These are phyloP conservation scores for Phytophthora pistaciae DNA, from an alignment of 352 stramenopile species.

Conservation along the genomic window DNA sequence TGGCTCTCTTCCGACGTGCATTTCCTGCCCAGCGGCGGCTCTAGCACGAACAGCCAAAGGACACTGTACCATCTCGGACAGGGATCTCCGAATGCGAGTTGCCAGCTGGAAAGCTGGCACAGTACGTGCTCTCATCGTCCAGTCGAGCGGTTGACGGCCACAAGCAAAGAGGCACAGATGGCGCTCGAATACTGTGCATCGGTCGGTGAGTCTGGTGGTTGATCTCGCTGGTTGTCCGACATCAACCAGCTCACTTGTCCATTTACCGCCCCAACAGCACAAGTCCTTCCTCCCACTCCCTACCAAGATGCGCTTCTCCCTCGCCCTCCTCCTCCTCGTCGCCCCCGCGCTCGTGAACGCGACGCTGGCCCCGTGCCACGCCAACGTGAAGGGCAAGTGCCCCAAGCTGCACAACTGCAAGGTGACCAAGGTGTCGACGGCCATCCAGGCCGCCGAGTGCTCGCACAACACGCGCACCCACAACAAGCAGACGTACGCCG, in stretches of 20 bases:
- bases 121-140: neutral
- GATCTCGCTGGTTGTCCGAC: neutral
- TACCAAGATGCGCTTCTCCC: slow-evolving; percentile 31
- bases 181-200: neutral
- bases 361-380: slow-evolving; percentile 29
- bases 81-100: neutral
- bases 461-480: slow-evolving; percentile 48
- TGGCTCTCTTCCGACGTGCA: neutral
- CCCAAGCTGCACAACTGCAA: slow-evolving; percentile 30
- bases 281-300: neutral
- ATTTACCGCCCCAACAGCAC: slow-evolving; percentile 14
- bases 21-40: neutral
- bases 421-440: slow-evolving; percentile 21
- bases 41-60: neutral
- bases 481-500: slow-evolving; percentile 39
- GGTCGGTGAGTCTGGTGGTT: neutral
- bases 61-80: neutral
- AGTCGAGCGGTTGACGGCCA: neutral
- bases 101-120: slow-evolving; percentile 6
- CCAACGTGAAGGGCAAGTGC: slow-evolving; percentile 37
- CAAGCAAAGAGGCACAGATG: neutral
- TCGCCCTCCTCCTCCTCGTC: slow-evolving; percentile 27
- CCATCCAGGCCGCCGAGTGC: slow-evolving; percentile 52
- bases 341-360: slow-evolving; percentile 34
- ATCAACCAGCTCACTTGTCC: slow-evolving; percentile 14